These are phyloP conservation scores for Verticillium tricorpus DNA, from an alignment of 2,329 filamentous ascomycete genomes.

Conservation along the genomic window DNA sequence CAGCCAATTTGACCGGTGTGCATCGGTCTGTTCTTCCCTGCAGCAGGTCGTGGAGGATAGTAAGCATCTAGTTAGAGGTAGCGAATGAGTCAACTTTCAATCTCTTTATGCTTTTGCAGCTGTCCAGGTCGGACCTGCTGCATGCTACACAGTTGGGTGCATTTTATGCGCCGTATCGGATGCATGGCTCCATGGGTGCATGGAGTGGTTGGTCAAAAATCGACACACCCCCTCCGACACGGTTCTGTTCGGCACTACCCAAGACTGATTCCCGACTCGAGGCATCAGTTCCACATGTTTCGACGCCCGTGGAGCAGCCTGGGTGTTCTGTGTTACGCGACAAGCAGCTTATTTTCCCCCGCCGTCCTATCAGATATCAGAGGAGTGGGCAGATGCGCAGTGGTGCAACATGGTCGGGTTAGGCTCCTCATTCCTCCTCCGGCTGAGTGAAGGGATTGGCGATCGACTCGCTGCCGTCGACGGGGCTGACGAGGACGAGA, in stretches of 20 bases:
- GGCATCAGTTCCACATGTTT: neutral
- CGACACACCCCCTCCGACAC: neutral
- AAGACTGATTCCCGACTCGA: neutral
- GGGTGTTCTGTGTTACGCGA: neutral
- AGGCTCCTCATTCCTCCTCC: constrained; percentile 57
- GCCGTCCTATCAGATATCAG: neutral
- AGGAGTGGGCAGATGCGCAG: neutral
- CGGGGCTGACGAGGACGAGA: constrained; percentile 85
- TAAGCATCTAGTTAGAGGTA: neutral
- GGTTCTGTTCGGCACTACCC: neutral
- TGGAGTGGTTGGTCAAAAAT: neutral
- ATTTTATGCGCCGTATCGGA: neutral
- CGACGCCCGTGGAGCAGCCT: neutral
- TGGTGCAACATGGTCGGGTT: neutral
- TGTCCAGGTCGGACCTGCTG: neutral
- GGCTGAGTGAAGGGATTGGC: constrained; percentile 83
- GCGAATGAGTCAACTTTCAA: neutral
- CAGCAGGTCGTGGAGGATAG: neutral
- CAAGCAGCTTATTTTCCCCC: neutral
- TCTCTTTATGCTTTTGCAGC: neutral
- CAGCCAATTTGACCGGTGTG: neutral
- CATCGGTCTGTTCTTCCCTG: neutral
- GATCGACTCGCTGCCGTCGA: constrained; percentile 94
- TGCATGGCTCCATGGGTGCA: neutral
- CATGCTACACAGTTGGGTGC: neutral